These are phyloP conservation scores for Phytopythium litorale DNA, from an alignment of 352 stramenopile species.

Conservation along the genomic window DNA sequence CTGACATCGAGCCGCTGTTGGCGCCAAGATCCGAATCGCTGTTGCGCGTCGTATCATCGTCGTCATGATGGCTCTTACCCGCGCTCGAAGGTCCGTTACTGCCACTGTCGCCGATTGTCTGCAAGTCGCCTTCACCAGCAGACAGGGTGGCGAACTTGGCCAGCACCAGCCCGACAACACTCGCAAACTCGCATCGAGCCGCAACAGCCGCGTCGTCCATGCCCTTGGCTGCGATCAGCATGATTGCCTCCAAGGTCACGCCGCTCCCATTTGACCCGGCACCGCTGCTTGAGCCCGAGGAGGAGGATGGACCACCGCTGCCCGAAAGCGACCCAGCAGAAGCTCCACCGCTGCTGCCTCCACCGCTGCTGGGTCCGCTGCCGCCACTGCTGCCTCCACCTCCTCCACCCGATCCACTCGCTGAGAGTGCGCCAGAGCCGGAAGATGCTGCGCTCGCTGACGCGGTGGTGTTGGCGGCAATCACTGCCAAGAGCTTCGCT, in stretches of 20 bases:
- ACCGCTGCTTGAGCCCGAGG: slow-evolving; percentile 5
- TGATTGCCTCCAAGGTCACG: slow-evolving; percentile 65
- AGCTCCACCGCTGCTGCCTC: slow-evolving; percentile 8
- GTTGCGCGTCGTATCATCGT: slow-evolving; percentile 12
- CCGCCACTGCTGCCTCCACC: slow-evolving; percentile 15
- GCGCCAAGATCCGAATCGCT: neutral
- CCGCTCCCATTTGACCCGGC: slow-evolving; percentile 7
- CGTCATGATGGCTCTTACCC: slow-evolving; percentile 6
- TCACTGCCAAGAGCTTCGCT: slow-evolving; percentile 54
- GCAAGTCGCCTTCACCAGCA: slow-evolving; percentile 40
- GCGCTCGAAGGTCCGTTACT: slow-evolving; percentile 10
- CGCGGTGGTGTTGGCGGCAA: slow-evolving; percentile 48
- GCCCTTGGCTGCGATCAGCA: slow-evolving; percentile 65
- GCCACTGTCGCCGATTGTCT: slow-evolving; percentile 15
- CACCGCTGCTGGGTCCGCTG: slow-evolving; percentile 12
- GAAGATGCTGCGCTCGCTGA: slow-evolving; percentile 11
- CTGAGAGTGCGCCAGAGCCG: slow-evolving; percentile 6
- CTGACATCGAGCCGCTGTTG: neutral
- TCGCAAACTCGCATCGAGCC: slow-evolving; percentile 3
- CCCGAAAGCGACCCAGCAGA: slow-evolving; percentile 1
- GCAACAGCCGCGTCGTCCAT: slow-evolving; percentile 67
- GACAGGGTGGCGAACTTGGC: slow-evolving; percentile 64
- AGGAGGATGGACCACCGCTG: slow-evolving; percentile 2
- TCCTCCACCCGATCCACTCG: slow-evolving; percentile 11
- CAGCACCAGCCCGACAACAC: slow-evolving; percentile 68